Base-by-base conservation (phyloP, 2,329 filamentous ascomycete species). In the Chlorencoelia australis region DNA sequence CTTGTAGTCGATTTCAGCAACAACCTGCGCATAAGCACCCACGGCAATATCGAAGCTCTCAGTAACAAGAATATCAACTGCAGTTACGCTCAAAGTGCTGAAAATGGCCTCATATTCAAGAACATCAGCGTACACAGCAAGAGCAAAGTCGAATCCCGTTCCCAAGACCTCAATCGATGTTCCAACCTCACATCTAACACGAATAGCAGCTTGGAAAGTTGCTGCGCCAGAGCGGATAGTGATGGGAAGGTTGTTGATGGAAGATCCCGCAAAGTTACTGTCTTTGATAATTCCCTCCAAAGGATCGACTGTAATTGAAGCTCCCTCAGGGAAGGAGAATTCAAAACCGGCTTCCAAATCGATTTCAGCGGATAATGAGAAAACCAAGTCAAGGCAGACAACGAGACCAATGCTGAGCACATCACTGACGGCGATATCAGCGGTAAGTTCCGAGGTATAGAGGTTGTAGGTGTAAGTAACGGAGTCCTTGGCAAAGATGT, bases 301-400 rank as follows among this genome's bases (percentile, higher is more conserved):
- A 25, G 47, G 45, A 31, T 49, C 49, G 31, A 52, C 43, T 25
- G 41, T 39, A n/a, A 52, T 38, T 28, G 40, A 48, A 6, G 46
- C 36, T 8, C 47, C 45, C 14, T 49, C 38, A 7, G 48, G 45
- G 29, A 52, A 48, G 1, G 43, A 33, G 34, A 51, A 46, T 21
- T 46, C 45, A 36, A 51, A 52, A 25, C 48, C 48, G 30, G 41
- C 42, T 18, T 35, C 26, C 5, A 51, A 32, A 33, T 51, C 45
- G 8, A 50, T 37, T 14, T 35, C 34, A 8, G 46, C 45, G 32
- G 27, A 36, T 4, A 49, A 25, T 15, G 43, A 46, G 25, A 52
- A 43, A 9, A 49, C 44, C 25, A 52, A 38, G 29, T 51, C 48
- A 17, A 51, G 32, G 35, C 44, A 38, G 8, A 51, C 18, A 7